These are phyloP conservation scores for Cercophora samala DNA, from an alignment of 495 filamentous ascomycete genomes.

Conservation along the genomic window DNA sequence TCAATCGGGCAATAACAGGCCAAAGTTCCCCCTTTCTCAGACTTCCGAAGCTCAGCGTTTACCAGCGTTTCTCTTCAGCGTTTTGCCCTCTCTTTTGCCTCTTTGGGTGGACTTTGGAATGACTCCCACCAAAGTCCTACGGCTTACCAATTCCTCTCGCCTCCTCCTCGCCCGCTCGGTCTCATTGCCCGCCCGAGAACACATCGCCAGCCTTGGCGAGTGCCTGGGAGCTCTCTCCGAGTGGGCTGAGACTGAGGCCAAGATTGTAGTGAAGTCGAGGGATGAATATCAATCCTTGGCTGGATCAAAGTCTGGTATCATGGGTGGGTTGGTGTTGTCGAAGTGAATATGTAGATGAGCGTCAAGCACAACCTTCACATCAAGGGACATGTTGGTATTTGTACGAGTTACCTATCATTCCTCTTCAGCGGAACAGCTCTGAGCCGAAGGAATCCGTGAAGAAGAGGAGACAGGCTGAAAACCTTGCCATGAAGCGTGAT, in stretches of 20 bases:
- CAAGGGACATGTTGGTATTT: slow-evolving; percentile 1
- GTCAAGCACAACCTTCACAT: neutral
- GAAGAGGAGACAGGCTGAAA: slow-evolving; percentile 9
- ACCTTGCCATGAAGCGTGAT: slow-evolving; percentile 9
- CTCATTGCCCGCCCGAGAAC: slow-evolving; percentile 3
- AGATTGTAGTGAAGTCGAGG: neutral
- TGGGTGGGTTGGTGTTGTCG: neutral
- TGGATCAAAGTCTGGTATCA: neutral
- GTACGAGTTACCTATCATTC: neutral
- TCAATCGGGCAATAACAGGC: neutral
- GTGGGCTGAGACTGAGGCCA: slow-evolving; percentile 8
- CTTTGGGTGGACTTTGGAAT: neutral
- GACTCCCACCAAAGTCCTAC: neutral
- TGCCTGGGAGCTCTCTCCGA: neutral
- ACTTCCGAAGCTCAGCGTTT: neutral
- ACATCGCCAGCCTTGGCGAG: slow-evolving; percentile 9
- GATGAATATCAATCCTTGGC: neutral
- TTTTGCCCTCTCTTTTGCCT: slow-evolving; percentile 7
- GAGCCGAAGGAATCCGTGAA: neutral
- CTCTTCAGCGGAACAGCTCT: neutral
- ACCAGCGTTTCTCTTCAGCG: slow-evolving; percentile 5
- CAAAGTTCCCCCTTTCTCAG: neutral
- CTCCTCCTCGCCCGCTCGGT: slow-evolving; percentile 9
- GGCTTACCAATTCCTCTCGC: slow-evolving; percentile 1
- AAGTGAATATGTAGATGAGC: neutral